A percentile compares a stretch with the other conserved stretches of the same genome.
Evolutionary conservation across 768 basidiomycete genomes (phyloP).

Genomic region (Tubosaeta sp.): DNA sequence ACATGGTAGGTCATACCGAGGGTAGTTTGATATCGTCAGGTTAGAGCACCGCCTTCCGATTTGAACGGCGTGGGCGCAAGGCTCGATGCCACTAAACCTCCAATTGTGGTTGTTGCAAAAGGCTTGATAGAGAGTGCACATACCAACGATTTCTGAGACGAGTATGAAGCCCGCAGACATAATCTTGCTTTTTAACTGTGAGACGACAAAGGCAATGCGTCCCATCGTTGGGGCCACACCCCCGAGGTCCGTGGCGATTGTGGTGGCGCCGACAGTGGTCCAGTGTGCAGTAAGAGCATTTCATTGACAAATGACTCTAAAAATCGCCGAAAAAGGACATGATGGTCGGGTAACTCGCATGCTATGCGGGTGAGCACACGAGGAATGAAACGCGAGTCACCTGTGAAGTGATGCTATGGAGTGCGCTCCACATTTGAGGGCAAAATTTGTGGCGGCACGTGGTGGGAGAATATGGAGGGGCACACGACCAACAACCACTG

Average conservation of each 20-base stretch:
- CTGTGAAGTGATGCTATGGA: slow-evolving; percentile 1
- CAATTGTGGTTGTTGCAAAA: slow-evolving; percentile 9
- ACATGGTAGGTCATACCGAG: slow-evolving; percentile 7
- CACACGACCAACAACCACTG: background rate
- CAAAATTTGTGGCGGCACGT: slow-evolving; percentile 21
- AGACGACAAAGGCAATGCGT: background rate
- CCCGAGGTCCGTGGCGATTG: background rate
- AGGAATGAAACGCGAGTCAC: slow-evolving; percentile 6
- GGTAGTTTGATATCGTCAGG: rapidly evolving
- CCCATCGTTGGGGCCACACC: background rate
- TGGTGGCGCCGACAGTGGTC: slow-evolving; percentile 12
- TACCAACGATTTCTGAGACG: slow-evolving; percentile 6
- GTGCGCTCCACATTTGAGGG: slow-evolving; percentile 2
- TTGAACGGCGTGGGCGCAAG: no score
- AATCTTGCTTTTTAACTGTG: slow-evolving; percentile 16
- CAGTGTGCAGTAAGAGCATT: background rate
- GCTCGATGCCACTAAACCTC: no score
- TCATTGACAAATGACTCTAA: background rate
- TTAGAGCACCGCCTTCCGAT: background rate
- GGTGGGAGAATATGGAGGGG: no score
- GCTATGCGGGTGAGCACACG: slow-evolving; percentile 1
- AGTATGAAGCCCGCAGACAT: slow-evolving; percentile 10
- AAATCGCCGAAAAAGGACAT: background rate
- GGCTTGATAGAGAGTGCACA: slow-evolving; percentile 11
- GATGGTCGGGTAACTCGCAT: background rate